phyloP scores from a whole-genome alignment of 2,329 filamentous ascomycete species.

The Fusarium brevicatenulatum region DNA sequence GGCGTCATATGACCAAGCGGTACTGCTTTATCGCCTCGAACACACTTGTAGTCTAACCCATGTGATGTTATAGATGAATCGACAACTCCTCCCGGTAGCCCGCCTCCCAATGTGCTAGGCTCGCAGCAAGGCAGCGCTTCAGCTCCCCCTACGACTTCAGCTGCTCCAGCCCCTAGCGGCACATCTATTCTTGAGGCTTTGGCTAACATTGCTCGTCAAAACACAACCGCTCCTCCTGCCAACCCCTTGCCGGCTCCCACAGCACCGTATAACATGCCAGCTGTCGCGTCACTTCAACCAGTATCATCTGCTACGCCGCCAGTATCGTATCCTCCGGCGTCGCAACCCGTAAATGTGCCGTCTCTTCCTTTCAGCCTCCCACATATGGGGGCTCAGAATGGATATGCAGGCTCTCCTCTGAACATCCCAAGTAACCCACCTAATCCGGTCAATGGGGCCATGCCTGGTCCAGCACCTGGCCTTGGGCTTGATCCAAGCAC shows the following conservation, averaged over 20 bases:
- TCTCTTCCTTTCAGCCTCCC: constrained; percentile 56
- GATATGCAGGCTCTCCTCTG: constrained; percentile 44
- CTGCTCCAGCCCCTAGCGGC: constrained; percentile 56
- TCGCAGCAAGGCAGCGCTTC: constrained; percentile 48
- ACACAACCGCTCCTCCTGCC: constrained; percentile 61
- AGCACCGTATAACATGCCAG: constrained; percentile 54
- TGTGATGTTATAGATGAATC: constrained; percentile 65
- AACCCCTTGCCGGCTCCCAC: constrained; percentile 55
- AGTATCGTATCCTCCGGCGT: constrained; percentile 54
- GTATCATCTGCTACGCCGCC: constrained; percentile 46
- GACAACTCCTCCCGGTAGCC: constrained; percentile 76
- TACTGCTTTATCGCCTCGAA: background rate
- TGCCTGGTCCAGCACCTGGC: constrained; percentile 47
- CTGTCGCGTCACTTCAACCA: constrained; percentile 47
- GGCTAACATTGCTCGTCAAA: constrained; percentile 83
- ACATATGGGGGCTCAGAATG: constrained; percentile 51
- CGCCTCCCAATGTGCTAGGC: constrained; percentile 59
- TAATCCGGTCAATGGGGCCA: constrained; percentile 47
- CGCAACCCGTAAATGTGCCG: constrained; percentile 69
- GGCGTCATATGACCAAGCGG: background rate
- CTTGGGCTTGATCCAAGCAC: constrained; percentile 63
- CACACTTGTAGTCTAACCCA: constrained; percentile 52
- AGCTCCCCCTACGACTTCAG: constrained; percentile 15
- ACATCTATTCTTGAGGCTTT: constrained; percentile 80
- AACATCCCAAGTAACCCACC: constrained; percentile 44